Base-by-base conservation (phyloP, 225 moss, liverwort and hornwort genomes). In the Pseudoscleropodium purum region DNA sequence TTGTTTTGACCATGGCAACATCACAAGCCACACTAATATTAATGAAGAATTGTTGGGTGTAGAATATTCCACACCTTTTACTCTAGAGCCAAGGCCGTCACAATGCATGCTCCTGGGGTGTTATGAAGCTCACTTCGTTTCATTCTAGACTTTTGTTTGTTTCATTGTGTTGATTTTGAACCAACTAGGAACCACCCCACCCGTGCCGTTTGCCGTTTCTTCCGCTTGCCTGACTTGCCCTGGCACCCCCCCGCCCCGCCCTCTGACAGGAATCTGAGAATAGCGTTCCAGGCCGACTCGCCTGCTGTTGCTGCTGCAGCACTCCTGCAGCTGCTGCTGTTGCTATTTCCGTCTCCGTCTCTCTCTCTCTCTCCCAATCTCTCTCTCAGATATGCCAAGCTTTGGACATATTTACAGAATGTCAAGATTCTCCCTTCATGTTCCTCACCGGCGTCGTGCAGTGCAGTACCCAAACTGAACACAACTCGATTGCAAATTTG, bases 221-320 rank as follows among this genome's bases (percentile, higher is more conserved):
- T 25, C 17, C 61, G 61, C 45, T 45, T 47, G 43, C 56, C 29
- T 66, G 79, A 13, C 52, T 51, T 31, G 33, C 65, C 33, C 36
- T 19, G 79, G 56, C 56, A 56, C 10, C 23, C 9, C 9, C 9
- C 7, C 11, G 11, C 47, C 47, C 47, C 47, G 47, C 47, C 61
- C 12, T 84, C 84, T 80, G 91, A 90, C 87, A 81, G 67, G 87
- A 87, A 81, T 62, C 91, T 85, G 66, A 81, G 89, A 90, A 87
- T 87, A 90, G 90, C 72, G 79, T 47, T 60, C 76, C n/a, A 20
- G 63, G 81, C 49, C 31, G 73, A 15, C 20, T 43, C 18, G 39
- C 25, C 83, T 56, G 14, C 20, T 8, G 57, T 19, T 59, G 77
- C 37, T 41, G 15, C 73, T 16, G 73, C 72, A 59, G 59, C 23